A percentile compares a stretch with the other conserved stretches of the same genome.
Conservation (phyloP, 371 early-diverging fungal genomes). For the Phascolomyces articulosus region DNA sequence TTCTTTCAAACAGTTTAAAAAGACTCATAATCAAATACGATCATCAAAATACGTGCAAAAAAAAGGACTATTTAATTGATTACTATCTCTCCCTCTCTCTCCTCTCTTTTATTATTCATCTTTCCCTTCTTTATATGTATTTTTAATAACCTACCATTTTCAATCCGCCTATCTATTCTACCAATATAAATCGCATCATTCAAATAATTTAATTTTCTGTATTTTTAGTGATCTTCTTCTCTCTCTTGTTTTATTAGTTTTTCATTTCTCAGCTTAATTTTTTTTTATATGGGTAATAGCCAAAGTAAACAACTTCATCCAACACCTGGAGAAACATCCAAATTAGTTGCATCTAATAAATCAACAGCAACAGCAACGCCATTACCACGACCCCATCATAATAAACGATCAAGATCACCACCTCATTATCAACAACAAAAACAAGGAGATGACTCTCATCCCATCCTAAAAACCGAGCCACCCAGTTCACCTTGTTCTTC, state of each 20-base stretch:
- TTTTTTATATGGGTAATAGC: conserved; percentile 15
- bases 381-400: neutral
- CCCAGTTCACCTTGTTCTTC: no score
- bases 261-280: neutral
- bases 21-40: no score
- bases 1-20: neutral
- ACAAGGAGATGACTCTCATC: neutral
- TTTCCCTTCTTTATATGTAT: neutral
- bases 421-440: neutral
- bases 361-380: neutral
- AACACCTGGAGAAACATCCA: neutral
- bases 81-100: neutral
- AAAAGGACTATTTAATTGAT: neutral
- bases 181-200: neutral
- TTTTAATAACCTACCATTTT: neutral
- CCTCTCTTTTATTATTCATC: neutral
- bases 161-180: conserved; percentile 4
- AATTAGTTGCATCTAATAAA: neutral
- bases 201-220: conserved; percentile 2
- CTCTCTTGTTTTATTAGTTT: neutral
- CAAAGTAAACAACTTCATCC: conserved; percentile 12
- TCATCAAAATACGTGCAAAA: neutral
- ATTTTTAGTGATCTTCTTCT: neutral
- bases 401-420: neutral
- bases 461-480: conserved; percentile 7